Conservation (phyloP, 2,329 filamentous ascomycete genomes). For the Cercospora zeina region DNA sequence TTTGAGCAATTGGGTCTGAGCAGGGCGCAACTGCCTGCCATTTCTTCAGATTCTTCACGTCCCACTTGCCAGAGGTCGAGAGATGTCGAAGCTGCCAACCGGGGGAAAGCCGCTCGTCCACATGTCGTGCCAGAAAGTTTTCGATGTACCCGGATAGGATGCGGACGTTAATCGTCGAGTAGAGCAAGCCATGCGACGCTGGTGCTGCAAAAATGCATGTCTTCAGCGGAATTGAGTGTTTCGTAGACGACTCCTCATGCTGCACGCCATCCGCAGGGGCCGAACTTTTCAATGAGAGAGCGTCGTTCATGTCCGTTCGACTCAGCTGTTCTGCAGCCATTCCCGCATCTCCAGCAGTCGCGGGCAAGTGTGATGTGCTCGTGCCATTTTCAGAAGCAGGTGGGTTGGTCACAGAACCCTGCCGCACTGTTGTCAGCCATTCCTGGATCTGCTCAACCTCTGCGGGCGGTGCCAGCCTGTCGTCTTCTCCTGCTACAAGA, state of each 20-base stretch:
- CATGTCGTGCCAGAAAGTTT: constrained; percentile 72
- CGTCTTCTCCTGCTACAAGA: constrained; percentile 74
- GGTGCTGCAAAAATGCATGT: constrained; percentile 71
- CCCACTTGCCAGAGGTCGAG: constrained; percentile 90
- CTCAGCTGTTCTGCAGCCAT: constrained; percentile 15
- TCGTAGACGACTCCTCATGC: constrained; percentile 26
- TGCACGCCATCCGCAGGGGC: constrained; percentile 21
- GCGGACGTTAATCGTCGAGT: constrained; percentile 72
- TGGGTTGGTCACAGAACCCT: constrained; percentile 10
- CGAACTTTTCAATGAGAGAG: neutral
- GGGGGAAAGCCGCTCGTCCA: constrained; percentile 75
- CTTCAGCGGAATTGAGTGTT: constrained; percentile 56
- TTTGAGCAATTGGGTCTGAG: constrained; percentile 64
- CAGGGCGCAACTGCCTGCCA: constrained; percentile 63
- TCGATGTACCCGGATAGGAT: constrained; percentile 78
- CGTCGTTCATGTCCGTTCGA: neutral
- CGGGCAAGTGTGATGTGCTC: neutral
- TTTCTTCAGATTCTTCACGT: constrained; percentile 92
- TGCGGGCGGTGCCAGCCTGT: constrained; percentile 70
- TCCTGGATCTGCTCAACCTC: constrained; percentile 68
- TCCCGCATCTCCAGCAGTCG: constrained; percentile 18
- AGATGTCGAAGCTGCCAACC: constrained; percentile 91
- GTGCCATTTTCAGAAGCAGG: neutral
- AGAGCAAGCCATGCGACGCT: constrained; percentile 80
- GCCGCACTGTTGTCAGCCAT: constrained; percentile 37